Evolutionary conservation across 768 basidiomycete genomes (phyloP).

Genomic region (Macrolepiota albuminosa): DNA sequence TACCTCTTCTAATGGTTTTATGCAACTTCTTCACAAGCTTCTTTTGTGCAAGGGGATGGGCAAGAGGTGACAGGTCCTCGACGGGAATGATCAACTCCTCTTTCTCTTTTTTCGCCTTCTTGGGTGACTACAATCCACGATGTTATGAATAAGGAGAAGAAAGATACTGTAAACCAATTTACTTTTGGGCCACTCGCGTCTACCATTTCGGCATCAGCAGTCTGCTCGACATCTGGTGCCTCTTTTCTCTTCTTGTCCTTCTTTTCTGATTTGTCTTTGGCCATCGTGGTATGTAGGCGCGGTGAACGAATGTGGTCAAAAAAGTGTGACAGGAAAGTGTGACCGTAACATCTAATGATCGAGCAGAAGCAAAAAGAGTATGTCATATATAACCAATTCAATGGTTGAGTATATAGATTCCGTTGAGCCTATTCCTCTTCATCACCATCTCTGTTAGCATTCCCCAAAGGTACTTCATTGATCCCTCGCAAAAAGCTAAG

Average conservation of each 20-base stretch:
- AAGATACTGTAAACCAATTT: conserved; percentile 8
- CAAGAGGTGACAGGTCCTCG: conserved; percentile 90
- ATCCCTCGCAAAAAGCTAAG: conserved; percentile 55
- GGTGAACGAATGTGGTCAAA: conserved; percentile 8
- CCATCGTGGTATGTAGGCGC: conserved; percentile 32
- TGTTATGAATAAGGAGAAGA: conserved; percentile 8
- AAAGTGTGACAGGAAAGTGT: conserved; percentile 13
- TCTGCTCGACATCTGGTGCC: conserved; percentile 33
- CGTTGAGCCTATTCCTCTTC: not conserved
- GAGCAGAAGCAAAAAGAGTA: not conserved
- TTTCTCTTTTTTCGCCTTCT: conserved; percentile 63
- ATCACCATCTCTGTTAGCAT: conserved; percentile 15
- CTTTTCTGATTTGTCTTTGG: conserved; percentile 74
- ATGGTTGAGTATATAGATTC: not conserved
- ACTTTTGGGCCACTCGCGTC: conserved; percentile 30
- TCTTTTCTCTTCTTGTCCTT: conserved; percentile 68
- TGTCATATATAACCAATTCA: not conserved
- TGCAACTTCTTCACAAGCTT: conserved; percentile 93
- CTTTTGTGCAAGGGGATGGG: conserved; percentile 87
- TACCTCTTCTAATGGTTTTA: conserved; percentile 92
- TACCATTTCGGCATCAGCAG: conserved; percentile 47
- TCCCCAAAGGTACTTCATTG: conserved; percentile 32
- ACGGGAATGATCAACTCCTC: conserved; percentile 62
- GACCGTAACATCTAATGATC: conserved; percentile 9
- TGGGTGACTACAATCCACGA: conserved; percentile 33